Evolutionary conservation across 176 grass and related monocot species (phyloP), one percentile per base, ranked within the genome.

Genomic region (Eleusine indica): DNA sequence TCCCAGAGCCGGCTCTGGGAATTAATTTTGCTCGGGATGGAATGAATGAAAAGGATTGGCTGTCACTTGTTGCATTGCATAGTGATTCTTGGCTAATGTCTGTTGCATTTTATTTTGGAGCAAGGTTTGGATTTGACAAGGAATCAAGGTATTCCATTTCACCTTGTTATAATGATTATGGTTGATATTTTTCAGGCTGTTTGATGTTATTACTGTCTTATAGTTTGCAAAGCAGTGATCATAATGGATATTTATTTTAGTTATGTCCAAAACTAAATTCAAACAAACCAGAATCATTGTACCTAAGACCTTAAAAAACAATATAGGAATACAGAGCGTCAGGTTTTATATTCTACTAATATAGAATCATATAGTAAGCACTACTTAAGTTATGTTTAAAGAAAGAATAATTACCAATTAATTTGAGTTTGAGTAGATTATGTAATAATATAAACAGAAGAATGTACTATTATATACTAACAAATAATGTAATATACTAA

Each of bases 21-120:
- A 94, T 94, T 60, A 94, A 94, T 56, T 94, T 94, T 51, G 82
- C 88, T 29, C 83, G 91, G 47, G 91, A 94, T 80, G 88, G 88
- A 18, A 90, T 90, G 88, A 83, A 83, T 53, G 88, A 86, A 66
- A 90, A 90, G 69, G 91, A 94, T 83, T 94, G 91, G 91, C 46
- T 90, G 53, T 80, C 91, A 49, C 86, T 94, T 44, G 86, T 94
- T 75, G 91, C 91, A 6, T 82, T 88, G 70, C 88, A 94, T 57
- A 90, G 88, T 73, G 91, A 92, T 78, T 81, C 93, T 10, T 96
- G 93, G 93, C 80, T 91, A 61, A n/a, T 92, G 66, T 74, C 93
- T 5, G 88, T 92, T 75, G 93, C 93, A 69, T 95, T 89, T 79
- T 92, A 95, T 86, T 92, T 90, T 63, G 93, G 89, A 52, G 88